Percentiles rank a stretch among this genome's conserved stretches.
Evolutionary conservation across 345 rosid species (phyloP).

Genomic region (Melastoma malabathricum): DNA sequence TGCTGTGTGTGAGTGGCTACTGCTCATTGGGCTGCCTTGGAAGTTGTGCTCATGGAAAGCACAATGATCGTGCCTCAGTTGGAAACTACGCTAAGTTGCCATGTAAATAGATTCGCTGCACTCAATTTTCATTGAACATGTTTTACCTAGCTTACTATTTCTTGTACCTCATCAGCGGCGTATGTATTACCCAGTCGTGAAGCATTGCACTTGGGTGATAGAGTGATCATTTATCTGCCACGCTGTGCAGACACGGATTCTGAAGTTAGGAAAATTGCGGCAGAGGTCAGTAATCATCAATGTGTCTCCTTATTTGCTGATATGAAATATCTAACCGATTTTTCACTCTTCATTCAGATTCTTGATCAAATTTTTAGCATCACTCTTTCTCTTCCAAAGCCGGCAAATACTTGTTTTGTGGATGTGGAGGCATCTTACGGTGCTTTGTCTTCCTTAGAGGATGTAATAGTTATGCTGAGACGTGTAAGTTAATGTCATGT

Average conservation of each 20-base stretch:
- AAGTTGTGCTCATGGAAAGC: conserved; percentile 73
- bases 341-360: conserved; percentile 33
- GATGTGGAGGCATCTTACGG: conserved; percentile 62
- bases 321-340: neutral
- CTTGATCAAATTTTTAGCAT: conserved; percentile 91
- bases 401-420: conserved; percentile 33
- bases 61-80: conserved; percentile 47
- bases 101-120: conserved; percentile 30
- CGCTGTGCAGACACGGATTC: conserved; percentile 91
- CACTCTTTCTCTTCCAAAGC: conserved; percentile 82
- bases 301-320: neutral
- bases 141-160: conserved; percentile 8
- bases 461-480: conserved; percentile 86
- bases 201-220: conserved; percentile 84
- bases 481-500: conserved; percentile 34
- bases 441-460: conserved; percentile 89
- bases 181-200: conserved; percentile 89
- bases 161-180: conserved; percentile 41
- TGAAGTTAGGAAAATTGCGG: conserved; percentile 86
- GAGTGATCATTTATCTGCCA: conserved; percentile 83
- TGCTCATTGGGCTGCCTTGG: conserved; percentile 92
- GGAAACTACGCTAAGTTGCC: conserved; percentile 71
- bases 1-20: conserved; percentile 70
- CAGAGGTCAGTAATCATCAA: conserved; percentile 47
- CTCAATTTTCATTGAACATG: conserved; percentile 1